These are phyloP conservation scores for Ganoderma boninense DNA, from an alignment of 1,284 basidiomycete genomes.

Conservation along the genomic window DNA sequence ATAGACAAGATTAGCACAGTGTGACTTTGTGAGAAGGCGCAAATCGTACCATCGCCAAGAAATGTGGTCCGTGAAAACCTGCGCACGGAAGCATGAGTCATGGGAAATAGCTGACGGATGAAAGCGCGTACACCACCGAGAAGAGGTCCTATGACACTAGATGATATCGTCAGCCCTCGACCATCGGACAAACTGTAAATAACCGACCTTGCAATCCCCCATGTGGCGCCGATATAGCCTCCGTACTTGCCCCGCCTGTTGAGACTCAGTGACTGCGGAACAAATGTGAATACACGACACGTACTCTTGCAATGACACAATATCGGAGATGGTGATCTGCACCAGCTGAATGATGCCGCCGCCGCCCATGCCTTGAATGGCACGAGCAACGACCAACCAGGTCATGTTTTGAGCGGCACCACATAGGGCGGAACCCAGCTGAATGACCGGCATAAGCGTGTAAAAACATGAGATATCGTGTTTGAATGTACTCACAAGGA, in stretches of 20 bases:
- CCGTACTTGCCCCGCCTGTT: constrained; percentile 78
- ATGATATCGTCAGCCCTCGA: constrained; percentile 9
- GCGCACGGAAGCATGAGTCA: constrained; percentile 13
- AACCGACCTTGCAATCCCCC: constrained; percentile 74
- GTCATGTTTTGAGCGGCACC: constrained; percentile 83
- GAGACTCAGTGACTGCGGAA: neutral
- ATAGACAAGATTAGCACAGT: neutral
- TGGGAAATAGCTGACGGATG: neutral
- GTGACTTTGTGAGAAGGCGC: neutral
- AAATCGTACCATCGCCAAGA: constrained; percentile 73
- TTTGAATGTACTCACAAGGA: constrained; percentile 59
- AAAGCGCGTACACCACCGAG: constrained; percentile 68
- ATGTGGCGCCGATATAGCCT: constrained; percentile 79
- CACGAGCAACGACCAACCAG: constrained; percentile 78
- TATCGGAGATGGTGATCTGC: constrained; percentile 83
- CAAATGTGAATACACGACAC: constrained; percentile 36
- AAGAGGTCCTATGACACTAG: constrained; percentile 78
- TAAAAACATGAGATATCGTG: neutral
- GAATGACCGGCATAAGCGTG: constrained; percentile 5
- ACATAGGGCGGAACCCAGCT: constrained; percentile 83
- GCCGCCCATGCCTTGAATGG: constrained; percentile 85
- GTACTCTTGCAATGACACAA: constrained; percentile 79
- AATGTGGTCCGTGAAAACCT: constrained; percentile 76
- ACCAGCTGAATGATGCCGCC: constrained; percentile 75
- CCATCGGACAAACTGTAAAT: constrained; percentile 1